Base-by-base conservation (phyloP, 306 rosid genomes). In the Gleditsia sinensis region DNA sequence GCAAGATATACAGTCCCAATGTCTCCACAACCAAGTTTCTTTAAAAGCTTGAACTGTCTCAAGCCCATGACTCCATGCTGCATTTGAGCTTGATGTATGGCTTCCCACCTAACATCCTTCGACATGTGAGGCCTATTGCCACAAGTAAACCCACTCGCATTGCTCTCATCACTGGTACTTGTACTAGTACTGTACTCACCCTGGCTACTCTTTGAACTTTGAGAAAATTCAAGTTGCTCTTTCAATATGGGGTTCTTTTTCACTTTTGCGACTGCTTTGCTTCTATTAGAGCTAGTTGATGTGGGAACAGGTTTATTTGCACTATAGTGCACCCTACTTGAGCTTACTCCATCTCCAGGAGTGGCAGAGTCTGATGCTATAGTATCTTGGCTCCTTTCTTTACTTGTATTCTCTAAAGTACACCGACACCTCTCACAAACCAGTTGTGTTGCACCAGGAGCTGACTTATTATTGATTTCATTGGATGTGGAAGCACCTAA, bases 121-220 rank as follows among this genome's bases (percentile, higher is more conserved):
- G 98, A 90, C 98, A 94, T 94, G 88, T 94, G 98, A 80, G 98
- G 98, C 83, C 97, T 91, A 71, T 87, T 90, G 67, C 98, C 87
- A 76, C 83, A 90, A 81, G 95, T 94, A 57, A 93, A 87, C 46
- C 98, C 90, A 71, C 90, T 92, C 33, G 75, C 62, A 85, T 85
- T 91, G 81, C 97, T 91, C 64, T 91, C 97, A 40, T 90, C 98
- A 74, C 98, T 94, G 83, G 91, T 91, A 77, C 96, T 94, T 3
- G 98, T 90, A 81, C 98, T 88, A 82, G 93, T 91, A 78, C 98
- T 91, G 79, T 87, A 80, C 84, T 94, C 98, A 39, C 97, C 94
- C 79, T 88, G 96, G 76, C 98, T 94, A 76, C 96, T 90, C 83
- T 92, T 92, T 67, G 97, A 92, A 81, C 99, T 94, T 75, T 88